Conservation (phyloP, 345 rosid species). For the Euphorbia pulcherrima region DNA sequence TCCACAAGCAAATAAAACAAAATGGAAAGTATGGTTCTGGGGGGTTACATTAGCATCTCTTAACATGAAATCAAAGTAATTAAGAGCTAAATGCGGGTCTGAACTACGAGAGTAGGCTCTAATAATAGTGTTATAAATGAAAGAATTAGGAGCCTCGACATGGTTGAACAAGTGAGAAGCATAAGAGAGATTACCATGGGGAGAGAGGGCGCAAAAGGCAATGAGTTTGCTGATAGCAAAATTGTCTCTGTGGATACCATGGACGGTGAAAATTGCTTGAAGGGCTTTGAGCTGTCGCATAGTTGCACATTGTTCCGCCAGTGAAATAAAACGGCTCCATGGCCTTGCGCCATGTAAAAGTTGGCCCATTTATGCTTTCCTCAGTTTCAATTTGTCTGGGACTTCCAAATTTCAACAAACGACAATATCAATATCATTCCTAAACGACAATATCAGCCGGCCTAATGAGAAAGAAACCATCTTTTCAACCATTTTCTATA, state of each 20-base stretch:
- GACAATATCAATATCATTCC: too few species aligned
- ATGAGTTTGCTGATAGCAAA: slow-evolving; percentile 46
- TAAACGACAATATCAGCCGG: neutral
- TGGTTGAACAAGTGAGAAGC: slow-evolving; percentile 41
- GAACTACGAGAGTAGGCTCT: slow-evolving; percentile 41
- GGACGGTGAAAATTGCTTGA: slow-evolving; percentile 39
- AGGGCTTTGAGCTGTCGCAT: slow-evolving; percentile 34
- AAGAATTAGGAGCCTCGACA: slow-evolving; percentile 25
- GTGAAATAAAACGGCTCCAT: slow-evolving; percentile 36
- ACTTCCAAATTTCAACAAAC: too few species aligned
- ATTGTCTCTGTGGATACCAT: slow-evolving; percentile 34
- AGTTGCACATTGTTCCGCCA: slow-evolving; percentile 29
- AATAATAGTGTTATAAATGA: slow-evolving; percentile 48
- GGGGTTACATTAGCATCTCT: slow-evolving; percentile 29
- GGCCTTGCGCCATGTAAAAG: slow-evolving; percentile 1
- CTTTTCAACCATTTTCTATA: neutral
- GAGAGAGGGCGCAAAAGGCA: slow-evolving; percentile 33
- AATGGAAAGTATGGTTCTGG: slow-evolving; percentile 46
- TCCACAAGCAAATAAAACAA: slow-evolving; percentile 35
- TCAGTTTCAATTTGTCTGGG: neutral
- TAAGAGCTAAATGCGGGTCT: slow-evolving; percentile 34
- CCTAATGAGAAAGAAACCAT: neutral
- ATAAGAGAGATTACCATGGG: slow-evolving; percentile 30
- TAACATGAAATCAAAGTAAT: slow-evolving; percentile 39
- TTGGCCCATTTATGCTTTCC: neutral